Evolutionary conservation across 176 grass and related monocot species (phyloP).

Genomic region (Zizania latifolia): DNA sequence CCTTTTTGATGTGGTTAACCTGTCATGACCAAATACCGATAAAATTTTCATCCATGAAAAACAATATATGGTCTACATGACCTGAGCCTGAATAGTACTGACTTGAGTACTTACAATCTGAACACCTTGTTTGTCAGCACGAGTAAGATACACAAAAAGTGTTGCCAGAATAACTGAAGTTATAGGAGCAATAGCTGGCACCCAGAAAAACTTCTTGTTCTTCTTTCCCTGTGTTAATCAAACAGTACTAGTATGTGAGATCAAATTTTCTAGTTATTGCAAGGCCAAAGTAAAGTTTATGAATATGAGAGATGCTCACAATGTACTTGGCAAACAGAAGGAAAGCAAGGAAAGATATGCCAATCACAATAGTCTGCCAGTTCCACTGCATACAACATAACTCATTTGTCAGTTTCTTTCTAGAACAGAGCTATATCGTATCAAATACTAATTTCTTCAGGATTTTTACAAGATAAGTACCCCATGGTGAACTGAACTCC

Average conservation of each 20-base stretch:
- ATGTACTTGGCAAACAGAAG: conserved; percentile 72
- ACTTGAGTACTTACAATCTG: conserved; percentile 77
- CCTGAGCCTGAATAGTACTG: background rate
- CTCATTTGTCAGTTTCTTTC: background rate
- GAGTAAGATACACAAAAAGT: conserved; percentile 79
- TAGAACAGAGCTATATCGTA: background rate
- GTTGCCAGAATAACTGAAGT: conserved; percentile 78
- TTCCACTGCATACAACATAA: conserved; percentile 72
- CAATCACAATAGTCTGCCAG: conserved; percentile 89
- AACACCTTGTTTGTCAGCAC: conserved; percentile 81
- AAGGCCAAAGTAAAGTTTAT: background rate
- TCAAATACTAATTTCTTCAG: conserved; percentile 3
- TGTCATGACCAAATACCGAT: conserved; percentile 26
- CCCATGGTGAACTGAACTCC: conserved; percentile 69
- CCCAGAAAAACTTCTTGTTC: conserved; percentile 78
- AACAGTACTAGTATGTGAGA: background rate
- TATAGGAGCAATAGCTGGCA: conserved; percentile 83
- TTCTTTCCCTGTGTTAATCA: conserved; percentile 63
- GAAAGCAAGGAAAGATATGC: conserved; percentile 58
- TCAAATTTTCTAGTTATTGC: background rate
- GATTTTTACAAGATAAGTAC: conserved; percentile 34
- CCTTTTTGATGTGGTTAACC: conserved; percentile 72
- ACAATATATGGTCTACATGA: background rate
- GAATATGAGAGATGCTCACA: conserved; percentile 37
- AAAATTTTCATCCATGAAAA: conserved; percentile 5